Base-by-base conservation (phyloP, 1,139 yeast species). In the Spathaspora sp. region DNA sequence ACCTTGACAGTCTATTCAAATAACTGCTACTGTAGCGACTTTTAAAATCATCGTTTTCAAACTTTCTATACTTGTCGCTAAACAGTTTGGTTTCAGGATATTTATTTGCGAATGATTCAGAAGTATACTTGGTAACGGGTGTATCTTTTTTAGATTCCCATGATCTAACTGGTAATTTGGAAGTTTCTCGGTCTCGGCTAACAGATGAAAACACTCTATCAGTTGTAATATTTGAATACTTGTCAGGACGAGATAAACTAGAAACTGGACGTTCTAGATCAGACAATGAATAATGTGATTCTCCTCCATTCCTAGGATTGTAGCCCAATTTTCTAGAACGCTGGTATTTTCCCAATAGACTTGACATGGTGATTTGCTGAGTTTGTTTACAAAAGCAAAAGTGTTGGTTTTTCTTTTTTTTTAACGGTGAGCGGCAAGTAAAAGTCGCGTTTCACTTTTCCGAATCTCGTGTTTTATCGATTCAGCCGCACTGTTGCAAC, bases 271-370 rank as follows among this genome's bases (percentile, higher is more conserved):
- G 36, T 27, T 33, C 24, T 11, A 34, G 24, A 26, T 13, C 34
- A 25, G 38, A 34, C n/a, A 41, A 36, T 16, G 43, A 24, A 26
- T 41, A 41, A 9, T 34, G 10, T 11, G 34, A 6, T 25, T 34
- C 38, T 7, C 18, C 39, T 1, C n/a, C 15, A 23, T 24, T 41
- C 24, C 25, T 20, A 5, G 43, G 16, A 16, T 26, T 36, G 31
- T 34, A 25, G 9, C 34, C 31, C 6, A n/a, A 11, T 25, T 24
- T 33, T 11, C 43, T 25, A 25, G 43, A 41, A 13, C 29, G 38
- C 34, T 41, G 39, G 16, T 41, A 41, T 13, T 36, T 41, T 10
- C 17, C 29, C 11, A 41, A 41, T 7, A 41, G 39, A 34, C 36
- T 41, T 4, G 43, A 41, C 43, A 41, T 41, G 24, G n/a, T 25